phyloP scores from a whole-genome alignment of 305 asterid genomes.

The Fraxinus nigra region DNA sequence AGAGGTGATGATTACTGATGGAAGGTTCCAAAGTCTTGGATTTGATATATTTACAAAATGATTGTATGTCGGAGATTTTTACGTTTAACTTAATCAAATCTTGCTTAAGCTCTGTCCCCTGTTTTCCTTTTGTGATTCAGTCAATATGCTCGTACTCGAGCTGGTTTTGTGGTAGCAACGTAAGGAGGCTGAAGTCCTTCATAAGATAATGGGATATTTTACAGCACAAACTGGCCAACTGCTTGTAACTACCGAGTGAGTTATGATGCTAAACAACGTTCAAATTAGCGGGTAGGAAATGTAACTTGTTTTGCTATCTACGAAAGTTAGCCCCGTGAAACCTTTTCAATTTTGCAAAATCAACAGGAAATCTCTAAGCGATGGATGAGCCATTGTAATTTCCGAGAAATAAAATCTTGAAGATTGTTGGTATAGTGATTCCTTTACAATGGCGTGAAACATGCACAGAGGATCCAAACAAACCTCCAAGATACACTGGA shows the following conservation, averaged over 20 bases:
- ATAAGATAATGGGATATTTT: neutral
- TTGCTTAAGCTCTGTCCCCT: neutral
- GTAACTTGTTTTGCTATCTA: neutral
- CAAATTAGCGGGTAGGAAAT: neutral
- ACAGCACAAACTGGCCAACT: neutral
- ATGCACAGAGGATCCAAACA: neutral
- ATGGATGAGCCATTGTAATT: neutral
- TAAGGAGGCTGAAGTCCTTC: neutral
- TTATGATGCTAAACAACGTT: neutral
- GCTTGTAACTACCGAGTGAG: neutral
- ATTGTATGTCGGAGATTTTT: neutral
- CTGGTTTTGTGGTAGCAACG: neutral
- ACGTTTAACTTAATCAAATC: neutral
- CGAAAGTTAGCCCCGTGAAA: neutral
- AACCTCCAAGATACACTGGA: neutral
- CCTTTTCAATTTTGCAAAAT: neutral
- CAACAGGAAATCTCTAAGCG: neutral
- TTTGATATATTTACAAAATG: neutral
- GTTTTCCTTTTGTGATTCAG: neutral
- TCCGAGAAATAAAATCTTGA: neutral
- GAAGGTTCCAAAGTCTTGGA: neutral
- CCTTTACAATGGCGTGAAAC: neutral
- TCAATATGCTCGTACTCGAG: neutral
- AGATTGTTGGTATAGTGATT: neutral
- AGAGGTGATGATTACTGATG: conserved; percentile 92